Evolutionary conservation across 176 grass and related monocot species (phyloP).

Genomic region (Typha latifolia): DNA sequence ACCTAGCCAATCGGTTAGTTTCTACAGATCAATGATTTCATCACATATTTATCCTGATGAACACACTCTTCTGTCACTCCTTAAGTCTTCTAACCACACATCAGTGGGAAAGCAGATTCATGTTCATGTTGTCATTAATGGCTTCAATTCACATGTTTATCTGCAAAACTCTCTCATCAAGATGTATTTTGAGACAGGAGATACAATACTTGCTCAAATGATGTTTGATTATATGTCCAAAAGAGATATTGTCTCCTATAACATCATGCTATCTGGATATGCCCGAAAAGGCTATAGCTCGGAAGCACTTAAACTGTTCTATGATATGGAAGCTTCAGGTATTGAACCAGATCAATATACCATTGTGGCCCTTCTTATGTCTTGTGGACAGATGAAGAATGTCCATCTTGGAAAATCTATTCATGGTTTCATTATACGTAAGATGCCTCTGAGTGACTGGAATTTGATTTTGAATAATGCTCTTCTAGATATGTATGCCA

Average conservation of each 20-base stretch:
- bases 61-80: slow-evolving; percentile 42
- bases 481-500: slow-evolving; percentile 46
- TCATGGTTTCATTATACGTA: slow-evolving; percentile 18
- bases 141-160: slow-evolving; percentile 23
- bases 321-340: slow-evolving; percentile 16
- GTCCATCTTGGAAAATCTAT: slow-evolving; percentile 22
- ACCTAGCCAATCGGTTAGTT: neutral
- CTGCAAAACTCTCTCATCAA: slow-evolving; percentile 41
- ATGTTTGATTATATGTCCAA: slow-evolving; percentile 16
- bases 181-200: slow-evolving; percentile 37
- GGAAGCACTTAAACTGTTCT: slow-evolving; percentile 26
- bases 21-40: slow-evolving; percentile 36
- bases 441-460: neutral
- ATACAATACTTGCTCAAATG: slow-evolving; percentile 16
- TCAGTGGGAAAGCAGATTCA: slow-evolving; percentile 32
- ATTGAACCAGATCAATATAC: slow-evolving; percentile 33
- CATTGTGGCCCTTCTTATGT: slow-evolving; percentile 33
- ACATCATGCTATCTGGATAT: slow-evolving; percentile 51
- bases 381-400: slow-evolving; percentile 24
- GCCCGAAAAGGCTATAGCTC: slow-evolving; percentile 12
- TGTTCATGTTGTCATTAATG: slow-evolving; percentile 29
- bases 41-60: slow-evolving; percentile 20
- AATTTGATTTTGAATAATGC: slow-evolving; percentile 40
- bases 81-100: slow-evolving; percentile 22
- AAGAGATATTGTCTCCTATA: slow-evolving; percentile 24